Evolutionary conservation across 345 rosid species (phyloP).

Genomic region (Hypericum perforatum): DNA sequence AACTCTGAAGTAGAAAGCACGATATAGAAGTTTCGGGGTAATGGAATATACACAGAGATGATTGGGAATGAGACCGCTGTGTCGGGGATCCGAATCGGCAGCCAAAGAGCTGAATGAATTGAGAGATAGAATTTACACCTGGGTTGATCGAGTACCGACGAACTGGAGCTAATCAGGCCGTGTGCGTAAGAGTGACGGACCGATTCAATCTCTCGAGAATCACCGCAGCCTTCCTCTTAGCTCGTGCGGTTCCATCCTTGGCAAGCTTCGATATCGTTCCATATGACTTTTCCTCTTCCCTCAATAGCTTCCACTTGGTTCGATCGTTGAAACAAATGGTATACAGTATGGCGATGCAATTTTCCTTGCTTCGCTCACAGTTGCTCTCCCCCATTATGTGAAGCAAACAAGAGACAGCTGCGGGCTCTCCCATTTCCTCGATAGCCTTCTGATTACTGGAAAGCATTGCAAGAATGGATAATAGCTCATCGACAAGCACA

Average conservation of each 20-base stretch:
- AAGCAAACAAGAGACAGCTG: constrained; percentile 68
- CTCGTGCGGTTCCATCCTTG: constrained; percentile 79
- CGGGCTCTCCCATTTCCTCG: constrained; percentile 63
- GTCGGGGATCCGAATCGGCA: background rate
- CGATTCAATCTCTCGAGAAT: constrained; percentile 70
- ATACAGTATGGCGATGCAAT: constrained; percentile 63
- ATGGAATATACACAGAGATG: too few species aligned
- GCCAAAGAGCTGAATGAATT: background rate
- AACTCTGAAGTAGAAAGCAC: too few species aligned
- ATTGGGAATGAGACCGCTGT: background rate
- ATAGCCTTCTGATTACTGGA: constrained; percentile 65
- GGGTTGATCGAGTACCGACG: too few species aligned
- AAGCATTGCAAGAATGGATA: constrained; percentile 81
- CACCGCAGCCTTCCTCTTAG: constrained; percentile 80
- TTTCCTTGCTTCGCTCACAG: constrained; percentile 84
- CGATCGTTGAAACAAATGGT: constrained; percentile 65
- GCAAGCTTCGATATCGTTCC: constrained; percentile 74
- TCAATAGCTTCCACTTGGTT: constrained; percentile 60
- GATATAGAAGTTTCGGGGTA: too few species aligned
- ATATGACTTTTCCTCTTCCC: constrained; percentile 58
- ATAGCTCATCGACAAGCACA: constrained; percentile 61
- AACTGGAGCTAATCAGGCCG: constrained; percentile 53
- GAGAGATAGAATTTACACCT: background rate
- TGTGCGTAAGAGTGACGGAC: constrained; percentile 64
- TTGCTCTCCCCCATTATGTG: constrained; percentile 50